Evolutionary conservation across 148 eudicot species (phyloP).

Genomic region (Beta vulgaris): DNA sequence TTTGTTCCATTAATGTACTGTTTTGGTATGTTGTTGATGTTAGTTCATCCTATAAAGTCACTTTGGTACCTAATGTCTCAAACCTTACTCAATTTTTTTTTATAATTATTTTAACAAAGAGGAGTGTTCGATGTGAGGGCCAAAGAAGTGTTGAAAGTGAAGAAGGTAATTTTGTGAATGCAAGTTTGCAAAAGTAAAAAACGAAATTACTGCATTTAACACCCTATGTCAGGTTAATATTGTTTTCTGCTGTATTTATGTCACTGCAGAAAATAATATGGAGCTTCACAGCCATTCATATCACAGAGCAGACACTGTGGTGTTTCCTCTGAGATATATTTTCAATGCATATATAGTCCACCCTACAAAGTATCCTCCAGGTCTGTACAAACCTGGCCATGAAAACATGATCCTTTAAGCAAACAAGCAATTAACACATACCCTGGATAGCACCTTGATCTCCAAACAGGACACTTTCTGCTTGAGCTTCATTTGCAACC

Average conservation of each 20-base stretch:
- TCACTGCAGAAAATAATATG: background rate
- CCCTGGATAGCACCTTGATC: conserved; percentile 82
- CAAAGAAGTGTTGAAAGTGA: no score
- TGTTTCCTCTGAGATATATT: background rate
- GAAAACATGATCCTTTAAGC: conserved; percentile 2
- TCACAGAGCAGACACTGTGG: background rate
- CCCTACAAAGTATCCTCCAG: background rate
- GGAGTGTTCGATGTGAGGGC: no score
- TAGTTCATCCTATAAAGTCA: no score
- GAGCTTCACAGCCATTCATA: background rate
- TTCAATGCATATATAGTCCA: background rate
- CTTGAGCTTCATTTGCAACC: conserved; percentile 99
- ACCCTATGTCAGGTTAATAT: background rate
- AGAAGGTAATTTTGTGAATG: no score
- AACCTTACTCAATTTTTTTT: no score
- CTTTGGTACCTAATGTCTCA: no score
- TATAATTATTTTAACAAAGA: no score
- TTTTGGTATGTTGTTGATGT: no score
- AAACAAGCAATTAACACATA: conserved; percentile 23
- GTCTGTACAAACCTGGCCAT: background rate
- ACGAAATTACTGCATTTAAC: no score
- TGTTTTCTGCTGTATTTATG: no score
- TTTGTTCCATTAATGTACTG: no score
- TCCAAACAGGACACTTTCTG: conserved; percentile 91
- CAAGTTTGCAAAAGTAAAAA: no score